Conservation (phyloP, 331 rosid species). For the Telfairia occidentalis region DNA sequence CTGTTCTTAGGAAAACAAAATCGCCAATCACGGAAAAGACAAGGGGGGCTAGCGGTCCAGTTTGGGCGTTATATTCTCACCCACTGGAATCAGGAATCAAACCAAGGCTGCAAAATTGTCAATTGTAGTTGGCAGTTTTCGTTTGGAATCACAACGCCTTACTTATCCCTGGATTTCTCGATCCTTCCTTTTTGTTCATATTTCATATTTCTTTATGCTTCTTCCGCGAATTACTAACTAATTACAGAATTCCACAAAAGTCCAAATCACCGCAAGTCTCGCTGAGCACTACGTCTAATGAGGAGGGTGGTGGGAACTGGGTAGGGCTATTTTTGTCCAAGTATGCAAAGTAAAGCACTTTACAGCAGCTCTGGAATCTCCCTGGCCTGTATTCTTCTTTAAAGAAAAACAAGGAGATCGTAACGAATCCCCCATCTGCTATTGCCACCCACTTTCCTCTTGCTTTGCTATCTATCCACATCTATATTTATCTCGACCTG, state of each 20-base stretch:
- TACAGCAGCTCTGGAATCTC: neutral
- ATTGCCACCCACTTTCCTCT: neutral
- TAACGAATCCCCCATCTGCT: neutral
- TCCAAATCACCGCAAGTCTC: slow-evolving; percentile 11
- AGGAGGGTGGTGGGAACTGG: neutral
- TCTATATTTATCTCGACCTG: too few relatives aligned
- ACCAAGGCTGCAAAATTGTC: slow-evolving; percentile 1
- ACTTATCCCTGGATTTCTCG: neutral
- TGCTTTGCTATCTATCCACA: too few relatives aligned
- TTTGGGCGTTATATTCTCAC: neutral
- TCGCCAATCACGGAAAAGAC: slow-evolving; percentile 56
- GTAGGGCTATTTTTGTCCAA: neutral
- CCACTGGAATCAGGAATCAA: neutral
- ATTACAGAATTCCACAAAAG: too few relatives aligned
- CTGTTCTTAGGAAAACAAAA: slow-evolving; percentile 28
- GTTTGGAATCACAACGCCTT: neutral
- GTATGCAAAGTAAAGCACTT: neutral
- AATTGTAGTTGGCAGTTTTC: slow-evolving; percentile 4
- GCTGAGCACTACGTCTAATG: neutral
- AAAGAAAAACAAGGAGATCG: neutral
- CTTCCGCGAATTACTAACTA: too few relatives aligned
- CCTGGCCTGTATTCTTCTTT: neutral
- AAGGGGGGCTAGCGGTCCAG: neutral
- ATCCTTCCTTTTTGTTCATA: too few relatives aligned
- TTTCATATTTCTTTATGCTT: too few relatives aligned